Percentiles rank a stretch among this genome's conserved stretches.
phyloP scores from a whole-genome alignment of 108 stramenopile species.

The Stephanodiscus triporus region DNA sequence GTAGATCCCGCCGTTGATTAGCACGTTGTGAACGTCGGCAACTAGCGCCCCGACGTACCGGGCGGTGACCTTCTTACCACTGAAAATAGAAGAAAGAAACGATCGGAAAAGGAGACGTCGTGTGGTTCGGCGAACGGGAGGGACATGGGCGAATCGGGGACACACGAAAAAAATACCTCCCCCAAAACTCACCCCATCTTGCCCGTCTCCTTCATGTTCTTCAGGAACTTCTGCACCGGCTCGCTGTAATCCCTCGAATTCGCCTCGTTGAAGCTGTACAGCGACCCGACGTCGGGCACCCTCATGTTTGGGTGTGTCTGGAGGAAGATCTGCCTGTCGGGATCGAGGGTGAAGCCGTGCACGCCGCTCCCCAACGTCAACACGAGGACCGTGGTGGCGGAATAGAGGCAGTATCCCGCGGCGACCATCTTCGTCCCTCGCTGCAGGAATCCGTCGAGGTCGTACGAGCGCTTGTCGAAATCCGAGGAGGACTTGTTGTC shows the following conservation, averaged over 20 bases:
- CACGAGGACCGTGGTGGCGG: constrained; percentile 96
- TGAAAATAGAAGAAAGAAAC: constrained; percentile 2
- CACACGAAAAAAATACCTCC: neutral
- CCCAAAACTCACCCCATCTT: constrained; percentile 34
- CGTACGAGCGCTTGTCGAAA: constrained; percentile 35
- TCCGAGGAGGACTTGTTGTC: too few species aligned
- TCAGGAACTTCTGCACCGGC: constrained; percentile 71
- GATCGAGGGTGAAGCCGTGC: constrained; percentile 98
- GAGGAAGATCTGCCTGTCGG: constrained; percentile 91
- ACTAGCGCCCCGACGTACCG: constrained; percentile 98
- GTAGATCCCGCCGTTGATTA: constrained; percentile 98
- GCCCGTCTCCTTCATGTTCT: constrained; percentile 62
- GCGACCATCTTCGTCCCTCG: constrained; percentile 87
- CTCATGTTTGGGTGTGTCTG: constrained; percentile 92
- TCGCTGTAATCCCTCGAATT: constrained; percentile 87
- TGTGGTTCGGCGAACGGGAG: too few species aligned
- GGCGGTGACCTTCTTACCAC: constrained; percentile 45
- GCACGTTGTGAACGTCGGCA: constrained; percentile 98
- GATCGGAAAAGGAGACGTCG: neutral
- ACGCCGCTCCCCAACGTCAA: constrained; percentile 93
- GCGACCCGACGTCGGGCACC: constrained; percentile 87
- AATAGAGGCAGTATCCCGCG: constrained; percentile 97
- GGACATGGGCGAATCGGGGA: too few species aligned
- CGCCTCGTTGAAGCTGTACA: constrained; percentile 98
- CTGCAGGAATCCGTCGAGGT: constrained; percentile 81